These are phyloP conservation scores for Mycena rebaudengoi DNA, from an alignment of 768 basidiomycete species.

Conservation along the genomic window DNA sequence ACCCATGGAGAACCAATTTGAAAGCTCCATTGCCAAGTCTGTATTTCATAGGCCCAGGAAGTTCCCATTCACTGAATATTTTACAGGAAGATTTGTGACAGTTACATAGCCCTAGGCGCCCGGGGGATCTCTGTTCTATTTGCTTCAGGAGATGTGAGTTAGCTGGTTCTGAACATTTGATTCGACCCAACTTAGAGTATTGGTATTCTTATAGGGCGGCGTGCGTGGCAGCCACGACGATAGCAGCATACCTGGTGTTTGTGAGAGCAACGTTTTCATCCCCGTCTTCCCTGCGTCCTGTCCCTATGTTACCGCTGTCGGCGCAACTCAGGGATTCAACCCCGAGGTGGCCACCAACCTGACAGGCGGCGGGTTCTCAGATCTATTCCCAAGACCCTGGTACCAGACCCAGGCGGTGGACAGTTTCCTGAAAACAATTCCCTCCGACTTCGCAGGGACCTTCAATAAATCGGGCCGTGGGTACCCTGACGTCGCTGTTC, in stretches of 20 bases:
- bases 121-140: too few species aligned
- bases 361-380: slow-evolving; percentile 3
- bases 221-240: slow-evolving; percentile 1
- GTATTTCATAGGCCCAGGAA: too few species aligned
- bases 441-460: slow-evolving; percentile 6
- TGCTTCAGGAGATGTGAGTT: not conserved
- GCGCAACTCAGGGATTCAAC: not conserved
- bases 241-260: not conserved
- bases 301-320: slow-evolving; percentile 29
- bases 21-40: too few species aligned
- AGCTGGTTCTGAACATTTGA: not conserved
- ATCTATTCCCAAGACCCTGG: slow-evolving; percentile 27
- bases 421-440: slow-evolving; percentile 31
- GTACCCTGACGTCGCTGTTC: slow-evolving; percentile 26
- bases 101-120: too few species aligned
- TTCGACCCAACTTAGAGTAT: not conserved
- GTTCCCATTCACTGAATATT: too few species aligned
- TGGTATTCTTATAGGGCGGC: not conserved
- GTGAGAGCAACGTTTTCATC: slow-evolving; percentile 36
- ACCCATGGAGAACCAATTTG: too few species aligned
- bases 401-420: slow-evolving; percentile 41
- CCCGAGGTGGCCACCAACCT: slow-evolving; percentile 1
- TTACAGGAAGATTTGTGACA: too few species aligned
- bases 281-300: slow-evolving; percentile 54
- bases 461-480: slow-evolving; percentile 26